Evolutionary conservation across 2,329 filamentous ascomycete species (phyloP), one percentile per base, ranked within the genome.

Genomic region (Colletotrichum phormii): DNA sequence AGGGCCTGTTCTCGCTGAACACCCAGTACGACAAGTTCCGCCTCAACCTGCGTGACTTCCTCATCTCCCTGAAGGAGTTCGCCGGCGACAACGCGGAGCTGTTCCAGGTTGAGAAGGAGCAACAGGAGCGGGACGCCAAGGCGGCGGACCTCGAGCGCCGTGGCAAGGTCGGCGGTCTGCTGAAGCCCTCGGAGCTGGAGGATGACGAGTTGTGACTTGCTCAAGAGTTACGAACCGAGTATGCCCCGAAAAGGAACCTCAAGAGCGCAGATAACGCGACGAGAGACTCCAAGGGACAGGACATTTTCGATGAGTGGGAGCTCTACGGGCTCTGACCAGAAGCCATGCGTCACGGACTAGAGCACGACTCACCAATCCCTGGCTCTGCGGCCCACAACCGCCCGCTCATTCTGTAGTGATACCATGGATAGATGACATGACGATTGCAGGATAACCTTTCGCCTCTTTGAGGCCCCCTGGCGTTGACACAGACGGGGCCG

Each of bases 131-230:
- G 76, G 94, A 96, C 77, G 94, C 94, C 59, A 95, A 95, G 82
- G 92, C 93, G 61, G 94, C 95, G 26, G 97, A 99, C 82, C 92
- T 95, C 78, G 95, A 98, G 84, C 93, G 96, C 77, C 92, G 94
- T 75, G 94, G 96, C 85, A 98, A 98, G 88, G 95, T 99, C 68
- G 95, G 97, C 77, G 97, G 97, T 79, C 88, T 99, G 74, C 88
- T 99, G 79, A 98, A 99, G 88, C 97, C 97, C 62, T 97, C 95
- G n/a, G 97, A 99, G 82, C 90, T 99, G 80, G 96, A 95, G 76
- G 94, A 96, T 78, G 94, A 96, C 79, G 93, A 95, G 84, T 88
- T 95, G 84, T 98, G 95, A 98, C 94, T 95, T 75, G 85, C 90
- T 57, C 82, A 91, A 82, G 92, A 94, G 81, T 83, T 94, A 59